Percentiles rank a stretch among this genome's conserved stretches.
Conservation (phyloP, 305 asterid species). For the Euphrasia arctica region DNA sequence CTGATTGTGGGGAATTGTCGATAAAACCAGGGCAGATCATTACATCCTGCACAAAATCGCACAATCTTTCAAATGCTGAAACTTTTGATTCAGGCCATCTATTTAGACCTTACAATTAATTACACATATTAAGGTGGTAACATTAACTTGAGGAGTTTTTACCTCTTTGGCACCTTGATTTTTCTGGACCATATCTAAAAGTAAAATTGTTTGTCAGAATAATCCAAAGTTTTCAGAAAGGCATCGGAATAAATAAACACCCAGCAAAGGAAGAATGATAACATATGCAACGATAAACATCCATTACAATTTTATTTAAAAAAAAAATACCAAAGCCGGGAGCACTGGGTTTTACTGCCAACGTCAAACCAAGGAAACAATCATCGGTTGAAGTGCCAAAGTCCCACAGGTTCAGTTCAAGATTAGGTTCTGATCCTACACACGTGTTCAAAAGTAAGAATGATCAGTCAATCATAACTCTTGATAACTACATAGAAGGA, state of each 20-base stretch:
- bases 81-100: neutral
- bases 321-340: constrained; percentile 54
- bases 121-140: constrained; percentile 17
- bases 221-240: constrained; percentile 15
- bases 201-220: constrained; percentile 31
- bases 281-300: neutral
- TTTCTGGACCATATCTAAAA: constrained; percentile 58
- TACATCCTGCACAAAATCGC: constrained; percentile 52
- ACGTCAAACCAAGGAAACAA: constrained; percentile 89
- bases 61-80: constrained; percentile 11
- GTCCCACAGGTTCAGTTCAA: constrained; percentile 95
- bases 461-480: constrained; percentile 6
- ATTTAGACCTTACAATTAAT: neutral
- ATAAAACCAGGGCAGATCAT: constrained; percentile 54
- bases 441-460: constrained; percentile 21
- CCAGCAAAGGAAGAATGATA: constrained; percentile 18
- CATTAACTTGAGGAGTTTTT: constrained; percentile 21
- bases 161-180: constrained; percentile 55
- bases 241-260: constrained; percentile 8
- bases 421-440: constrained; percentile 87
- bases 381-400: constrained; percentile 66
- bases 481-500: constrained; percentile 23
- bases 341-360: constrained; percentile 88
- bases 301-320: neutral
- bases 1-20: constrained; percentile 64